A percentile compares a stretch with the other conserved stretches of the same genome.
These are phyloP conservation scores for Ceratobasidium sp. DNA, from an alignment of 1,284 basidiomycete species.

Conservation along the genomic window DNA sequence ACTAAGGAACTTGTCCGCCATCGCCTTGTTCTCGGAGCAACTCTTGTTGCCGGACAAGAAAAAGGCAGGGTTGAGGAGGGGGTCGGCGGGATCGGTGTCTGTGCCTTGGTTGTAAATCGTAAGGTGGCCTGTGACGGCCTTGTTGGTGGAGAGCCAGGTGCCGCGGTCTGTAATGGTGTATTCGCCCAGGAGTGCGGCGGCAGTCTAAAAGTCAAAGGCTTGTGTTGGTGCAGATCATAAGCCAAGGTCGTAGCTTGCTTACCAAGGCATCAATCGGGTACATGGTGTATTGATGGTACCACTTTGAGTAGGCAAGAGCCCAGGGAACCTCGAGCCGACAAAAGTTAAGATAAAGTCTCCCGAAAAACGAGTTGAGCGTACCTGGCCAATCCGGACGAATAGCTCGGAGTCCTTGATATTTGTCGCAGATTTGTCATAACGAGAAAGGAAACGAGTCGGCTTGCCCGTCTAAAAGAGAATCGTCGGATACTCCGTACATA, in stretches of 20 bases:
- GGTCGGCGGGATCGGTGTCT: slow-evolving; percentile 54
- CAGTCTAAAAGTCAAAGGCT: slow-evolving; percentile 50
- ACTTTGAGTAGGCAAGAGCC: slow-evolving; percentile 64
- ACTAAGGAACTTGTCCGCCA: slow-evolving; percentile 59
- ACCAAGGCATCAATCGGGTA: slow-evolving; percentile 64
- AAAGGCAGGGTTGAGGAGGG: slow-evolving; percentile 63
- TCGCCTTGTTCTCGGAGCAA: slow-evolving; percentile 50
- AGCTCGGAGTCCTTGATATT: slow-evolving; percentile 68
- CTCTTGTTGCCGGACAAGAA: slow-evolving; percentile 57
- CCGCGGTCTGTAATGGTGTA: slow-evolving; percentile 65
- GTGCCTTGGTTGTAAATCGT: slow-evolving; percentile 38
- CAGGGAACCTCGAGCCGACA: slow-evolving; percentile 64
- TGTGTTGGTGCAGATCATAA: neutral
- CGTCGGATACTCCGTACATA: neutral
- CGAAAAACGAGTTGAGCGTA: slow-evolving; percentile 50
- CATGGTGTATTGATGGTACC: slow-evolving; percentile 68
- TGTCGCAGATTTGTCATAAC: slow-evolving; percentile 69
- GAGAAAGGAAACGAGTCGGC: slow-evolving; percentile 64
- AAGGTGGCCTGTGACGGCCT: slow-evolving; percentile 55
- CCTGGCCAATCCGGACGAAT: slow-evolving; percentile 65
- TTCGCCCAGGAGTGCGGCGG: slow-evolving; percentile 62
- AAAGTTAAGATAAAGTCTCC: neutral
- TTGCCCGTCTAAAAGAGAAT: slow-evolving; percentile 49
- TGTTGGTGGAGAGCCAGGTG: slow-evolving; percentile 57
- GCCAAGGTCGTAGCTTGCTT: neutral